Evolutionary conservation across 2,329 filamentous ascomycete species (phyloP), one percentile per base, ranked within the genome.

Genomic region (Plenodomus tracheiphilus): DNA sequence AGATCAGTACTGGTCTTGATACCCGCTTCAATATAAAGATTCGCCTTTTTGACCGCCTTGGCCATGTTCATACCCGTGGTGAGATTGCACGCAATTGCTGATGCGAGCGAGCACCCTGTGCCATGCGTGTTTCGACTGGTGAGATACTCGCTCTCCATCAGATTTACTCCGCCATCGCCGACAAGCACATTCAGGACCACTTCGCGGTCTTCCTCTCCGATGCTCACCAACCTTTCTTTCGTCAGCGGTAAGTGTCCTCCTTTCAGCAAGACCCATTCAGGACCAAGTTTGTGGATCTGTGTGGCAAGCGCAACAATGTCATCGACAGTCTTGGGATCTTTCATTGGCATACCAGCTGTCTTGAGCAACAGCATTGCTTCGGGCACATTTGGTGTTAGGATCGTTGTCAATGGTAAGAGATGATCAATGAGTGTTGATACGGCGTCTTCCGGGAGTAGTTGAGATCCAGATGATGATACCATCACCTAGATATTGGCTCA

Each of bases 81-180:
- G 7, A 92, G 71, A 52, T 88, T 87, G n/a, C 86, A 86, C 1
- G 88, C 85, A 61, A 92, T 88, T 2, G 88, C 87, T 53, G 88
- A 96, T 35, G 94, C 94, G 51, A 97, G 80, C 9, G 91, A 95
- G 68, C 94, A 99, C 3, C 94, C 94, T 0, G 94, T 97, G 1
- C 94, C 94, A 65, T 99, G 94, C 0, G 93, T 97, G 66, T 93
- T 93, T 51, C 79, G 86, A 8, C 87, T 91, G 9, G 79, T 74
- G 54, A 90, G 79, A 66, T 88, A 97, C 4, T 80, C 78, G 34
- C 84, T 88, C 70, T 91, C 81, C 41, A 96, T 81, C 34, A 84
- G 75, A 1, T 84, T 77, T 0, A 81, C 70, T n/a, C 81, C 71
- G 0, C 75, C 77, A 0, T 79, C 79, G 6, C 89, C 88, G 37